Percentiles rank a stretch among this genome's conserved stretches.
These are phyloP conservation scores for Escovopsis weberi DNA, from an alignment of 2,329 filamentous ascomycete genomes.

Conservation along the genomic window DNA sequence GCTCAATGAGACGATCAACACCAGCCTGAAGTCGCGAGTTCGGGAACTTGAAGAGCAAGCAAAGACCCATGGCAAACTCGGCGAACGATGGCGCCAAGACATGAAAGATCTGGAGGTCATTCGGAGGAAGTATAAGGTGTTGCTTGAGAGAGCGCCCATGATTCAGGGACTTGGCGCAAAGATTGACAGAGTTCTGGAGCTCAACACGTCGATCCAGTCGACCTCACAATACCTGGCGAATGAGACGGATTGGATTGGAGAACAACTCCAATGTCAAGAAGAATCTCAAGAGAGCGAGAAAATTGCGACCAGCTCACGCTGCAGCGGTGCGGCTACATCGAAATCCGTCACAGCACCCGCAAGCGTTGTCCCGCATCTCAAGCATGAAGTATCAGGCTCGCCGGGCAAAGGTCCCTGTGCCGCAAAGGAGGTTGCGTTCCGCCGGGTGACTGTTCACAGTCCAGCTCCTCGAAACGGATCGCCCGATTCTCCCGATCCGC, in stretches of 20 bases:
- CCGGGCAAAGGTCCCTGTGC: neutral
- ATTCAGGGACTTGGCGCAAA: constrained; percentile 12
- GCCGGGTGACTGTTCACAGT: constrained; percentile 20
- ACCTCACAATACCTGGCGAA: constrained; percentile 14
- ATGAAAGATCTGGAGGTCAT: constrained; percentile 13
- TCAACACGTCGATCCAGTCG: constrained; percentile 15
- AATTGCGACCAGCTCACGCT: neutral
- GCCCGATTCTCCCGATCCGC: constrained; percentile 11
- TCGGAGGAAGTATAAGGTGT: constrained; percentile 11
- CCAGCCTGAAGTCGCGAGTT: constrained; percentile 10
- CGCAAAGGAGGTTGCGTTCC: constrained; percentile 6
- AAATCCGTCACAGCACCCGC: neutral
- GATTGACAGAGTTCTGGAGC: constrained; percentile 13
- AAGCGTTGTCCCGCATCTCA: neutral
- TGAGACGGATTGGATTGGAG: constrained; percentile 17
- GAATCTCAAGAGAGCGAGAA: neutral
- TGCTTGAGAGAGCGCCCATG: constrained; percentile 12
- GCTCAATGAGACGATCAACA: neutral
- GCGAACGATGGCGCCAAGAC: constrained; percentile 14
- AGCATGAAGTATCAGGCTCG: neutral
- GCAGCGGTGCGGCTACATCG: neutral
- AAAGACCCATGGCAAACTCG: constrained; percentile 8
- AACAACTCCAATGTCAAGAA: constrained; percentile 8
- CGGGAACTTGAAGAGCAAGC: constrained; percentile 10
- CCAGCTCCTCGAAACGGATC: constrained; percentile 9